Evolutionary conservation across 169 alveolate species (phyloP).

Genomic region (Plasmodium yoelii): DNA sequence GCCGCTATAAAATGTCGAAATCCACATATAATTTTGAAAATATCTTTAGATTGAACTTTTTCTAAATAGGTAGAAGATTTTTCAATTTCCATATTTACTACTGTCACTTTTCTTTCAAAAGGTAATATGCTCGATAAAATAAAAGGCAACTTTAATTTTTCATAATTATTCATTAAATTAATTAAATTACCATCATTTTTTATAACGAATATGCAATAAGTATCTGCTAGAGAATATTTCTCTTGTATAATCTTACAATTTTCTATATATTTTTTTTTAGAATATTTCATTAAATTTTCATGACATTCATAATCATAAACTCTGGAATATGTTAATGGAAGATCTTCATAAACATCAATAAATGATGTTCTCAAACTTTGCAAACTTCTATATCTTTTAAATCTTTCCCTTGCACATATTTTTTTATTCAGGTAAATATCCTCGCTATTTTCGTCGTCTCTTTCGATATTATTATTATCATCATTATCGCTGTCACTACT

Average conservation of each 20-base stretch:
- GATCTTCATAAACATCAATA: conserved; percentile 95
- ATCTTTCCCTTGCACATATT: conserved; percentile 87
- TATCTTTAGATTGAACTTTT: conserved; percentile 86
- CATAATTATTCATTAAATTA: conserved; percentile 14
- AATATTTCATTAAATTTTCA: conserved; percentile 80
- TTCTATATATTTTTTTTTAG: conserved; percentile 74
- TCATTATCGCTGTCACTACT: neutral
- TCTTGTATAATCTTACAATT: conserved; percentile 47
- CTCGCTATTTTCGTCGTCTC: conserved; percentile 25
- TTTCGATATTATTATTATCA: conserved; percentile 19
- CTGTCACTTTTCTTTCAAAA: conserved; percentile 94
- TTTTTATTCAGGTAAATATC: conserved; percentile 37
- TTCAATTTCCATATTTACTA: conserved; percentile 90
- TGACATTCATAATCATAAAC: conserved; percentile 92
- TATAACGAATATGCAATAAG: conserved; percentile 64
- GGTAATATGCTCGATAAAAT: conserved; percentile 93
- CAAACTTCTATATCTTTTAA: conserved; percentile 91
- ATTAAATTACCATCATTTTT: conserved; percentile 74
- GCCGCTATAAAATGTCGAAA: conserved; percentile 90
- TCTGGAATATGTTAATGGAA: conserved; percentile 92
- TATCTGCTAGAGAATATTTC: conserved; percentile 59
- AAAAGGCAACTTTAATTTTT: conserved; percentile 77
- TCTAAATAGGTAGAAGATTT: conserved; percentile 82
- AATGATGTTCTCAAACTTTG: conserved; percentile 91
- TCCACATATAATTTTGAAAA: conserved; percentile 91